phyloP scores from a whole-genome alignment of 2,329 filamentous ascomycete species.

The Paecilomyces sp. region DNA sequence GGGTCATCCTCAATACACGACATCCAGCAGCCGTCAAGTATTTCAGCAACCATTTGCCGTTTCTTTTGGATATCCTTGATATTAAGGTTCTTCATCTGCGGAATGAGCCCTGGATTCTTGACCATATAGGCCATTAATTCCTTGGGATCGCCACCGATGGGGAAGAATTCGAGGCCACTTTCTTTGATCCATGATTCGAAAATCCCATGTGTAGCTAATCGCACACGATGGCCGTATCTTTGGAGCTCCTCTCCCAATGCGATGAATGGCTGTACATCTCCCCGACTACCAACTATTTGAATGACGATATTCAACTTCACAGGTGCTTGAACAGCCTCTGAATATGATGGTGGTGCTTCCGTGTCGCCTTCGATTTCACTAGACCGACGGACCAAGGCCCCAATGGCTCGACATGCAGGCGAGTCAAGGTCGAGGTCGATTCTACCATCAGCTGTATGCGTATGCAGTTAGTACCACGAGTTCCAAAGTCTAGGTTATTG shows the following conservation, averaged over 20 bases:
- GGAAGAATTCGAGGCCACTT: constrained; percentile 48
- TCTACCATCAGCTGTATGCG: background rate
- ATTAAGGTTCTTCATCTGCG: constrained; percentile 2
- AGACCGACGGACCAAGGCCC: background rate
- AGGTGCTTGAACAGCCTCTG: background rate
- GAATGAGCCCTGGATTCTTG: constrained; percentile 41
- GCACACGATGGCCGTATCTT: constrained; percentile 47
- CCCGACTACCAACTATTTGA: constrained; percentile 37
- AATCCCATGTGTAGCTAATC: constrained; percentile 44
- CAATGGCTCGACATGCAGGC: background rate
- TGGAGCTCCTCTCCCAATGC: constrained; percentile 48
- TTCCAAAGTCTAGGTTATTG: background rate
- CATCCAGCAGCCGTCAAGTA: constrained; percentile 70
- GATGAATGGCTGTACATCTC: constrained; percentile 50
- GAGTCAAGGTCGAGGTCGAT: background rate
- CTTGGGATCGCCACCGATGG: constrained; percentile 51
- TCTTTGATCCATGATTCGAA: constrained; percentile 1
- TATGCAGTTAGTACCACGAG: background rate
- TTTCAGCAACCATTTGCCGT: constrained; percentile 53
- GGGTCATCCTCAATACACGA: constrained; percentile 62
- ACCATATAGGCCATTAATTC: constrained; percentile 47
- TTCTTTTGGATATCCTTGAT: background rate
- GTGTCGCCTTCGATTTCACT: background rate
- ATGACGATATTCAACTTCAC: constrained; percentile 45
- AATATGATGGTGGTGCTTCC: background rate